Evolutionary conservation across 2,329 filamentous ascomycete genomes (phyloP).

Genomic region (Thelonectria blattea): DNA sequence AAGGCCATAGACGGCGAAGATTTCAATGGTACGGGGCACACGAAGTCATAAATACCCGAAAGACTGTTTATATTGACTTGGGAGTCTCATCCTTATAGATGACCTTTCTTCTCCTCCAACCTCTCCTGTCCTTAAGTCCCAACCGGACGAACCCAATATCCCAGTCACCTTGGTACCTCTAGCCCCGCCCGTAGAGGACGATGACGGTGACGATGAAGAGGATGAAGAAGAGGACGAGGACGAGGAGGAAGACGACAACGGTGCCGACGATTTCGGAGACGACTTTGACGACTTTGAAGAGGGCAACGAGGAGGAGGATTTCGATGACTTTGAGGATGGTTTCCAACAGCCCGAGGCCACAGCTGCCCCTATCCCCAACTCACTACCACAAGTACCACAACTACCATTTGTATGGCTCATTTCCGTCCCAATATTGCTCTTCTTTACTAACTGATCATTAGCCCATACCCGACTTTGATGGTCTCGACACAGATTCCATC

Average conservation of each 20-base stretch:
- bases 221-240: constrained; percentile 30
- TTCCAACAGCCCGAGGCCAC: constrained; percentile 64
- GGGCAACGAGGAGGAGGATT: constrained; percentile 60
- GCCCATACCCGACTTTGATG: constrained; percentile 72
- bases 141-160: constrained; percentile 41
- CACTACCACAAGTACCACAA: constrained; percentile 45
- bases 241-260: constrained; percentile 40
- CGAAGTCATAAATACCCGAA: constrained; percentile 28
- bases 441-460: constrained; percentile 43
- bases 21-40: constrained; percentile 39
- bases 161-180: constrained; percentile 24
- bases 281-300: constrained; percentile 70
- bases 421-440: neutral
- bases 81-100: constrained; percentile 36
- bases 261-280: constrained; percentile 60
- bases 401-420: constrained; percentile 53
- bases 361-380: constrained; percentile 36
- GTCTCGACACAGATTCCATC: constrained; percentile 66
- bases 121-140: constrained; percentile 37
- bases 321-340: constrained; percentile 75
- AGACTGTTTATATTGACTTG: constrained; percentile 34
- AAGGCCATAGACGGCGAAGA: constrained; percentile 39
- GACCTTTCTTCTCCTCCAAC: constrained; percentile 35
- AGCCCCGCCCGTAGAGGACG: constrained; percentile 27
- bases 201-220: constrained; percentile 34